Evolutionary conservation across 306 rosid genomes (phyloP), one percentile per base, ranked within the genome.

Genomic region (Sphenostylis stenocarpa): DNA sequence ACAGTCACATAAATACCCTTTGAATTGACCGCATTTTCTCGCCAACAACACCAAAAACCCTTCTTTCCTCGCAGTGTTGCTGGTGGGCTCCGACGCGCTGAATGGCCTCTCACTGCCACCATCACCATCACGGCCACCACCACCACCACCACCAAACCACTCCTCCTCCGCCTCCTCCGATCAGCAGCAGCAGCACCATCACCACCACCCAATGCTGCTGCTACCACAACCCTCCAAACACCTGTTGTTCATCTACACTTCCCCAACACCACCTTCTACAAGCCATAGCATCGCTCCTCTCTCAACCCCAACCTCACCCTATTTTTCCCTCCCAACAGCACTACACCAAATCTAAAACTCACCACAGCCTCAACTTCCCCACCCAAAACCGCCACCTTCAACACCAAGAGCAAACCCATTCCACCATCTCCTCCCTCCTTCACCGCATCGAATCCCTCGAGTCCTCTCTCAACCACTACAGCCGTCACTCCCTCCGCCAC

Each of bases 361-460:
- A 48, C 11, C 34, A 55, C 38, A 45, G 64, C n/a, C 52, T 80
- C 51, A 58, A 68, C 24, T 33, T 84, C 57, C 82, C 39, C 44
- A 26, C 68, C 6, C 86, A 31, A 13, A 58, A 21, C 3, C 21
- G 51, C 15, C 65, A 36, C 65, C 72, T 38, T 13, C 63, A 26
- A 13, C 39, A 2, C 70, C 84, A 78, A 38, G 53, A 51, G 21
- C 70, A 41, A 6, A 20, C 67, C 71, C 79, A 63, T 48, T 73
- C 88, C 7, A 11, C 83, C 1, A 68, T 90, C 56, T 82, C 92
- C 3, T 87, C 91, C 13, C 94, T 95, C 57, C 75, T 89, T 36
- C 49, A 77, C 48, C 96, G 97, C 71, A 86, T 95, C 83, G 92
- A 95, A 82, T 89, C 94, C 80, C 97, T 95, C 0, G 99, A 95